Base-by-base conservation (phyloP, 441 rosid genomes). In the Pelargonium fulgidum region DNA sequence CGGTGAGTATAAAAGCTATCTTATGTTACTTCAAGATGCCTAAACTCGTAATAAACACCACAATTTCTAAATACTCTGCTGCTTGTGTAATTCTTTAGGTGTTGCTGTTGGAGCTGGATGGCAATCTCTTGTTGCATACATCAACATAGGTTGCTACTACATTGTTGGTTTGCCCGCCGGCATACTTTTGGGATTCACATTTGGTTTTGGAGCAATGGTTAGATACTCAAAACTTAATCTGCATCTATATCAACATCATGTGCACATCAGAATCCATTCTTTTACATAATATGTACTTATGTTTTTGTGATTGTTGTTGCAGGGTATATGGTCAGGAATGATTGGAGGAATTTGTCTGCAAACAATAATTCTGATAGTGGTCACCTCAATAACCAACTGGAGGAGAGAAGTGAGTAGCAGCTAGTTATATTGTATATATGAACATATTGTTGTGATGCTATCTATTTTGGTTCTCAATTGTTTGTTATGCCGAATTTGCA, bases 291-390 rank as follows among this genome's bases (percentile, higher is more conserved):
- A 12, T 14, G 2, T 50, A n/a, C 20, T 52, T 52, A 52, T 13
- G 5, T 12, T 56, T 8, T 17, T 71, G 42, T 39, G 33, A 2
- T n/a, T 54, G 16, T 42, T 42, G 62, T n/a, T n/a, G n/a, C 45
- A 75, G 78, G 78, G 78, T 33, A 75, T 75, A 11, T 75, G 78
- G 78, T 70, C 78, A 0, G 78, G 78, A 10, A 70, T 75, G 78
- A 75, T 75, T 1, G 74, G 78, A 62, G 78, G 78, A 42, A 75
- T 67, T 9, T 9, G 41, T 13, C 13, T 75, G 71, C 78, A 75
- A 63, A 75, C 78, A 6, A 0, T 70, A 0, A 75, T 75, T 59
- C 71, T 75, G 0, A 59, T 75, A 12, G 26, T 67, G 44, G 39
- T 75, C 50, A 70, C 74, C 0, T 75, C 54, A 3, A 39, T 62